phyloP scores from a whole-genome alignment of 2,329 filamentous ascomycete genomes.

The Fusarium annulatum region DNA sequence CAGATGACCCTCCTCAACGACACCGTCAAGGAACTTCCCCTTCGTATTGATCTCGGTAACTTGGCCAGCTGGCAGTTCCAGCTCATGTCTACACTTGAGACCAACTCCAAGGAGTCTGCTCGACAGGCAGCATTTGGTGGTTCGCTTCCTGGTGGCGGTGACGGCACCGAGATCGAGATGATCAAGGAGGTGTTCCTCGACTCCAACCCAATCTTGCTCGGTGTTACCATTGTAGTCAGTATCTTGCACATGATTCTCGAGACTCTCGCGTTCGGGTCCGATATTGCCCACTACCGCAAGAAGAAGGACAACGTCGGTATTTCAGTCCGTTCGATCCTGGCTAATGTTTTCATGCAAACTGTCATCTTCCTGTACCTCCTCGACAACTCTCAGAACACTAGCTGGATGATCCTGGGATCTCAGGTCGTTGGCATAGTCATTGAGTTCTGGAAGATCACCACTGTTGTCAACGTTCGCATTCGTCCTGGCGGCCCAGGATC shows the following conservation, averaged over 20 bases:
- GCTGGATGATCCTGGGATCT: conserved; percentile 97
- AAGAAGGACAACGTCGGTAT: conserved; percentile 99
- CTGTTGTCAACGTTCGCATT: conserved; percentile 88
- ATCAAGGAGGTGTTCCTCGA: conserved; percentile 95
- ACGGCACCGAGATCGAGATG: conserved; percentile 95
- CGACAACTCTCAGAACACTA: conserved; percentile 97
- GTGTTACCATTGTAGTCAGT: conserved; percentile 84
- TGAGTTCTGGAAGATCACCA: conserved; percentile 93
- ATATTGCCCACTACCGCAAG: conserved; percentile 98
- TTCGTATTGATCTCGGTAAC: conserved; percentile 87
- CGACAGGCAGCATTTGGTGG: conserved; percentile 80
- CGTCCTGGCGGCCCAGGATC: conserved; percentile 75
- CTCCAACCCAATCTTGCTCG: conserved; percentile 91
- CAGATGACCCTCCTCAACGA: conserved; percentile 95
- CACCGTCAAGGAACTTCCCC: conserved; percentile 82
- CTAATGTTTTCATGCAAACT: conserved; percentile 96
- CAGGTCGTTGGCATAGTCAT: conserved; percentile 84
- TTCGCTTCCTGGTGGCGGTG: conserved; percentile 78
- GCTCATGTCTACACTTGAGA: conserved; percentile 84
- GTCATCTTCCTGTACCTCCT: conserved; percentile 97
- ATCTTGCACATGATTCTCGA: conserved; percentile 95
- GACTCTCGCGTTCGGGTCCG: conserved; percentile 94
- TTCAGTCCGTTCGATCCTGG: conserved; percentile 93
- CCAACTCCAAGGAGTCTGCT: conserved; percentile 85
- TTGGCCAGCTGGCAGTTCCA: conserved; percentile 90